phyloP scores from a whole-genome alignment of 2,329 filamentous ascomycete genomes.

The Pseudocercospora eumusae region DNA sequence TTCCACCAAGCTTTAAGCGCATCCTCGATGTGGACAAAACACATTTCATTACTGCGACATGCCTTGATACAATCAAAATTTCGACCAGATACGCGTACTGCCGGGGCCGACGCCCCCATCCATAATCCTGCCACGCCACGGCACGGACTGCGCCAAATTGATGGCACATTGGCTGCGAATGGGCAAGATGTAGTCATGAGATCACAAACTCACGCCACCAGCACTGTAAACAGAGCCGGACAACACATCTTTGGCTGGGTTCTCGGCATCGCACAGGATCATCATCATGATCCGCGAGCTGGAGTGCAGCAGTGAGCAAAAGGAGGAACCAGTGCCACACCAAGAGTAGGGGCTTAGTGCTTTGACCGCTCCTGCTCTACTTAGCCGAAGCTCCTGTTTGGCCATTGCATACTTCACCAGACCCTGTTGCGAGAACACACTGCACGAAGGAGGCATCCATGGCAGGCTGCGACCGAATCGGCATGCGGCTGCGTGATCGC shows the following conservation, averaged over 20 bases:
- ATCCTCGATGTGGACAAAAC: too few species aligned
- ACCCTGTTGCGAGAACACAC: background rate
- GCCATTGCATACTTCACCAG: background rate
- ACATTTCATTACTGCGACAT: too few species aligned
- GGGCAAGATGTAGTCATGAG: background rate
- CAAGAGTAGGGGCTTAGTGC: background rate
- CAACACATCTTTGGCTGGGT: too few species aligned
- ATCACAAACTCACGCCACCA: too few species aligned
- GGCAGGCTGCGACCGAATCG: background rate
- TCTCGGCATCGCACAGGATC: background rate
- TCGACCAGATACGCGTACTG: background rate
- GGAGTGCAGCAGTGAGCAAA: background rate
- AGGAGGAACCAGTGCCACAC: background rate
- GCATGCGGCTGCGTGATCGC: too few species aligned
- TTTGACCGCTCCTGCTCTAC: background rate
- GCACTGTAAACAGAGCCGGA: too few species aligned
- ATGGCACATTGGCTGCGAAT: background rate
- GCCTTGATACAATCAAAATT: background rate
- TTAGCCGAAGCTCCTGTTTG: background rate
- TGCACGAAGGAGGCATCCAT: background rate
- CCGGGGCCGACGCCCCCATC: background rate
- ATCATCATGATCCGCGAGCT: background rate
- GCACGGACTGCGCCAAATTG: background rate
- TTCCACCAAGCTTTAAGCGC: too few species aligned
- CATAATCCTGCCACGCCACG: background rate